Conservation (phyloP, 2,329 filamentous ascomycete genomes). For the Paecilomyces sp. region DNA sequence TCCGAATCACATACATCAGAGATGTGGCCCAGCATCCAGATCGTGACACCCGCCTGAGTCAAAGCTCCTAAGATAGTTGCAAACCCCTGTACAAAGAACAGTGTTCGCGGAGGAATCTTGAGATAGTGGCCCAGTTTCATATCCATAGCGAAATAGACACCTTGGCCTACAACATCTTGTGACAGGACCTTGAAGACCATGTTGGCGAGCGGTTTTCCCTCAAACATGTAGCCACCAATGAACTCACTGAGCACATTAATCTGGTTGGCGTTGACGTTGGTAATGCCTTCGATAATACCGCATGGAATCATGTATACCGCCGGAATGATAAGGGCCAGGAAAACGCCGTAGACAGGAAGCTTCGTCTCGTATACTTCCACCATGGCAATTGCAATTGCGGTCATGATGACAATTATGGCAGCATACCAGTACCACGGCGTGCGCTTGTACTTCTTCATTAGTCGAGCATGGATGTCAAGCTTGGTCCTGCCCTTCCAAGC, state of each 20-base stretch:
- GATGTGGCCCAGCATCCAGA: conserved; percentile 35
- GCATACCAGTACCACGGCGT: conserved; percentile 39
- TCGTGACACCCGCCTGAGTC: conserved; percentile 32
- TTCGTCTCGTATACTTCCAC: conserved; percentile 38
- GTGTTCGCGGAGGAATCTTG: conserved; percentile 42
- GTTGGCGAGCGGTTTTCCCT: conserved; percentile 37
- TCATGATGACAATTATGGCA: conserved; percentile 24
- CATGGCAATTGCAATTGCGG: conserved; percentile 21
- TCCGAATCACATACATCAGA: conserved; percentile 33
- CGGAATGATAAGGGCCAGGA: conserved; percentile 35
- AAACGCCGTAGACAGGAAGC: conserved; percentile 37
- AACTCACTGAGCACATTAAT: conserved; percentile 40
- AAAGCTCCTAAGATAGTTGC: conserved; percentile 43
- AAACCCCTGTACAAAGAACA: conserved; percentile 43
- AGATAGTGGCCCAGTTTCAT: conserved; percentile 48
- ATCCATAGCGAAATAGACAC: conserved; percentile 42
- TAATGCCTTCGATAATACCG: conserved; percentile 38
- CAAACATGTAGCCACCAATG: conserved; percentile 39
- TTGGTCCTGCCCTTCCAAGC: conserved; percentile 27
- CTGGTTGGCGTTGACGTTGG: conserved; percentile 38
- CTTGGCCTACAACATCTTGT: conserved; percentile 38
- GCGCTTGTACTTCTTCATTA: conserved; percentile 31
- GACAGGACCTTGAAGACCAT: conserved; percentile 41
- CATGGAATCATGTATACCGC: conserved; percentile 38
- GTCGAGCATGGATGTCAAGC: conserved; percentile 34